A percentile compares a stretch with the other conserved stretches of the same genome.
These are phyloP conservation scores for Alternaria triticimaculans DNA, from an alignment of 2,329 filamentous ascomycete species.

Conservation along the genomic window DNA sequence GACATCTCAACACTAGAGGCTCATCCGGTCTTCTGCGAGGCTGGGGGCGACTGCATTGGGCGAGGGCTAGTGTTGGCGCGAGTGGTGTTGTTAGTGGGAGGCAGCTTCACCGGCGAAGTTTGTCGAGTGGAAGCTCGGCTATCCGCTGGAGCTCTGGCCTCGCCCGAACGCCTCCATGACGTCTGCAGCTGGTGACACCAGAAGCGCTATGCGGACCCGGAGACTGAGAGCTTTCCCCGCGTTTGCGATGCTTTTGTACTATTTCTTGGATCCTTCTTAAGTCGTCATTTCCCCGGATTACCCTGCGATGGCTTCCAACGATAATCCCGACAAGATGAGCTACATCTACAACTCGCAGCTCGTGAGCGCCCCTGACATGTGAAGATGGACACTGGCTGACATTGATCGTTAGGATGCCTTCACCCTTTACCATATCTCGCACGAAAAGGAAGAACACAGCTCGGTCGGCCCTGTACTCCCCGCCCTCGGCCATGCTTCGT, in stretches of 20 bases:
- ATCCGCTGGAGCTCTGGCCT: conserved; percentile 17
- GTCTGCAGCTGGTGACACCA: conserved; percentile 22
- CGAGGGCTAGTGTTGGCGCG: background rate
- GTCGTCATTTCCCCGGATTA: background rate
- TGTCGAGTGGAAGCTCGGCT: conserved; percentile 23
- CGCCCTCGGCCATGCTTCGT: conserved; percentile 80
- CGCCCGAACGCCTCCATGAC: conserved; percentile 28
- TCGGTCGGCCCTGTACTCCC: conserved; percentile 62
- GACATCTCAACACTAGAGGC: background rate
- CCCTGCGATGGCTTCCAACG: conserved; percentile 9
- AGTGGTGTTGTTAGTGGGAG: conserved; percentile 1
- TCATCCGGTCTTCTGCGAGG: background rate
- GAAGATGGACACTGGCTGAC: background rate
- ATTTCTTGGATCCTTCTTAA: conserved; percentile 1
- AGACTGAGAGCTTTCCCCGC: conserved; percentile 29
- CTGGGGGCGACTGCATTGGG: background rate
- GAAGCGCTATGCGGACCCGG: conserved; percentile 26
- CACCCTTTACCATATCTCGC: conserved; percentile 50
- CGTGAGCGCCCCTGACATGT: conserved; percentile 32
- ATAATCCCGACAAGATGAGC: conserved; percentile 27
- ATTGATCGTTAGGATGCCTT: conserved; percentile 47
- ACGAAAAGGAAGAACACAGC: conserved; percentile 43
- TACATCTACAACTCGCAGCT: conserved; percentile 55
- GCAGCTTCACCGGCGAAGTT: conserved; percentile 24
- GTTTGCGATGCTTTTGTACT: conserved; percentile 12